These are phyloP conservation scores for Trichoderma orchidacearum DNA, from an alignment of 495 filamentous ascomycete species.

Conservation along the genomic window DNA sequence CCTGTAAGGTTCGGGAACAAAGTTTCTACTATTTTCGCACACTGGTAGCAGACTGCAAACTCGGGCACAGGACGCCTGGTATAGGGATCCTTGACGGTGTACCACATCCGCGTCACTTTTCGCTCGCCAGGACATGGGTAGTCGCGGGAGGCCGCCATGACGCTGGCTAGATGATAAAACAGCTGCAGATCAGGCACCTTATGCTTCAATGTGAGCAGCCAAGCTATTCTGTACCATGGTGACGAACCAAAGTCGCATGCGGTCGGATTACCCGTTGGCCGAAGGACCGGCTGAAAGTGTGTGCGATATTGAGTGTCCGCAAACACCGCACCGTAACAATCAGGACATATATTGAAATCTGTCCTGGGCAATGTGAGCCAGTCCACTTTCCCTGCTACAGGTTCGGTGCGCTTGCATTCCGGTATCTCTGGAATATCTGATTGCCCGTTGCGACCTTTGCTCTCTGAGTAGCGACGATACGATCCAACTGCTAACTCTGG, in stretches of 20 bases:
- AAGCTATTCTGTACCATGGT: constrained; percentile 32
- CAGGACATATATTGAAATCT: constrained; percentile 31
- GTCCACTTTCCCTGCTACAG: constrained; percentile 15
- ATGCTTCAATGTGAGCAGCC: constrained; percentile 25
- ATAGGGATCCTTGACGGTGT: constrained; percentile 24
- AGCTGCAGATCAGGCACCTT: constrained; percentile 21
- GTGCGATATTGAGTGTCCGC: constrained; percentile 21
- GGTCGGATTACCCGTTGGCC: constrained; percentile 18
- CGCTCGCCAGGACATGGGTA: constrained; percentile 20
- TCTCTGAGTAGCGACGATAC: constrained; percentile 22
- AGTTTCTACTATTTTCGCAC: constrained; percentile 23
- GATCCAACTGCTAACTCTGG: constrained; percentile 12
- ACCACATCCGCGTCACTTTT: constrained; percentile 23
- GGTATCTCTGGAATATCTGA: constrained; percentile 16
- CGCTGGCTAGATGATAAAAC: constrained; percentile 21
- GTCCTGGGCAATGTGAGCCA: constrained; percentile 27
- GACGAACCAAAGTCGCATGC: constrained; percentile 31
- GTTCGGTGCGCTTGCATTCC: constrained; percentile 21
- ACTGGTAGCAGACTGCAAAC: constrained; percentile 27
- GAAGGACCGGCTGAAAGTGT: constrained; percentile 21
- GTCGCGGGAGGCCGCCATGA: constrained; percentile 11
- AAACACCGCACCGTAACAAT: constrained; percentile 25
- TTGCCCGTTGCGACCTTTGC: constrained; percentile 11
- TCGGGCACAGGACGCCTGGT: constrained; percentile 12
- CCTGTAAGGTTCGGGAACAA: constrained; percentile 29